Conservation (phyloP, 768 basidiomycete genomes). For the Boletus rex-veris region DNA sequence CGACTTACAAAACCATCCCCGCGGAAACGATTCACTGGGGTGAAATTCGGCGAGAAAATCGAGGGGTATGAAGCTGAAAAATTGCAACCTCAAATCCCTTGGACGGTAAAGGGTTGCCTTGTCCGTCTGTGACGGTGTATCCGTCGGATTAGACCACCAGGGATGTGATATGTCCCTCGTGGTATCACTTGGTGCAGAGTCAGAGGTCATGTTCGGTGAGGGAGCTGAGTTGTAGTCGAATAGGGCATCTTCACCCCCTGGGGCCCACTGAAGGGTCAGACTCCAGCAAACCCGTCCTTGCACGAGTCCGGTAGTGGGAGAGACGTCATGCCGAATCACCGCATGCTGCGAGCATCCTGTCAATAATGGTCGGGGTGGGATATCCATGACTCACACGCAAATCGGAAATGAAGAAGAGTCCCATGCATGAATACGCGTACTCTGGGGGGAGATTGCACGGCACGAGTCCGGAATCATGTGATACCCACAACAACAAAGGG, state of each 20-base stretch:
- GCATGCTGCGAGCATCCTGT: conserved; percentile 15
- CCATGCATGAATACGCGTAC: conserved; percentile 42
- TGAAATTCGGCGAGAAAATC: conserved; percentile 30
- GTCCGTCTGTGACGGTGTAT: not conserved
- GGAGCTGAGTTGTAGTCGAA: conserved; percentile 3
- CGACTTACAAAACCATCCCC: conserved; percentile 46
- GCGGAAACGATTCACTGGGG: conserved; percentile 35
- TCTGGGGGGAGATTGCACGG: conserved; percentile 31
- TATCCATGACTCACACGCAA: conserved; percentile 33
- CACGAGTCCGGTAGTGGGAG: conserved; percentile 1
- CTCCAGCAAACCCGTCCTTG: conserved; percentile 43
- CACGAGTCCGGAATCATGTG: conserved; percentile 31
- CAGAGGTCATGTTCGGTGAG: not conserved
- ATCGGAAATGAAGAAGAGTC: conserved; percentile 43
- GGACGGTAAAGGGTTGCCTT: conserved; percentile 18
- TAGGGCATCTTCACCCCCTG: conserved; percentile 45
- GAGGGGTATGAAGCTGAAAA: conserved; percentile 28
- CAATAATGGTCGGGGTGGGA: not conserved
- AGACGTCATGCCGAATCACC: not conserved
- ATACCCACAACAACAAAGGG: conserved; percentile 42
- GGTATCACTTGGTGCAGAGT: not conserved
- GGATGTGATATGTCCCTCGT: conserved; percentile 8
- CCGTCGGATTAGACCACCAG: conserved; percentile 24
- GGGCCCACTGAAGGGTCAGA: conserved; percentile 45
- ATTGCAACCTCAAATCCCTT: conserved; percentile 25